Evolutionary conservation across 2,329 filamentous ascomycete species (phyloP), one percentile per base, ranked within the genome.

Genomic region (Colletotrichum sp.): DNA sequence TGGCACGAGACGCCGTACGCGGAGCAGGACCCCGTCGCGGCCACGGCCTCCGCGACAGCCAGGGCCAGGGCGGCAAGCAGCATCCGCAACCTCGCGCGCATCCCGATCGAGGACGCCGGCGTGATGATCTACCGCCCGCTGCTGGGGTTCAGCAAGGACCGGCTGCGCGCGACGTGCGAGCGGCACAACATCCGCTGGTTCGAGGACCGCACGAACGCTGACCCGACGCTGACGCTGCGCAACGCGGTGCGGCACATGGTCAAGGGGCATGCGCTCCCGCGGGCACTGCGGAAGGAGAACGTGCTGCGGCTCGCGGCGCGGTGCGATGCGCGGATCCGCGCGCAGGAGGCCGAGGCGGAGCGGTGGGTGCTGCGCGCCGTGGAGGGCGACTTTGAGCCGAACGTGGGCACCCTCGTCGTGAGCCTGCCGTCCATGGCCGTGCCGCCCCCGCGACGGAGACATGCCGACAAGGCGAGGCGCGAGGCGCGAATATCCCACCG

Each of bases 131-230:
- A 93, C 79, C 90, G 95, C 9, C 95, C 95, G 5, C 84, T 97
- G 64, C 86, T 98, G 9, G 83, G 83, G 10, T 95, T 96, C 81
- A 86, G 89, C 76, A 98, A 99, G 85, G 88, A 91, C 67, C 88
- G 93, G 44, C 88, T 98, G n/a, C 89, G 93, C 59, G 91, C 92
- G 3, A 96, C 95, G 1, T 98, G 96, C 81, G 84, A 93, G 77
- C 87, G 90, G n/a, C 90, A 93, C 78, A 85, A 88, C 0, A 86
- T 98, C 12, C 85, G 87, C 1, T 99, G 95, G 94, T 95, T 95
- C 78, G 95, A 97, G 82, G 97, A 99, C 82, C 86, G 88, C 57
- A 98, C 96, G 3, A 99, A 99, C 81, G 84, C 88, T 18, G 94
- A 98, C 80, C 89, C 88, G 10, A 95, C 93, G 0, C 85, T 98